phyloP scores from a whole-genome alignment of 176 grass and related monocot species.

The Luzula sylvatica region DNA sequence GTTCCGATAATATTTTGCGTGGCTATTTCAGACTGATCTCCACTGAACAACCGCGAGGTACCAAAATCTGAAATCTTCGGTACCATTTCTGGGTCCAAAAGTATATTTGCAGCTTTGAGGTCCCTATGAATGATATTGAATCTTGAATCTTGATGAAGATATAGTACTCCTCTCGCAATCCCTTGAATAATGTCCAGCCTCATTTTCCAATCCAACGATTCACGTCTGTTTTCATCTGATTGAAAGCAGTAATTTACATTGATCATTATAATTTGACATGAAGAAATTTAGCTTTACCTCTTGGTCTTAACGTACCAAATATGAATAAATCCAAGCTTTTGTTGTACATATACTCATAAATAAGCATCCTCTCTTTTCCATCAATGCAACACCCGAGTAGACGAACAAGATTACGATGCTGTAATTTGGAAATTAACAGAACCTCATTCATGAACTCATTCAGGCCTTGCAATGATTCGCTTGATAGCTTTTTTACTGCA shows the following conservation, averaged over 20 bases:
- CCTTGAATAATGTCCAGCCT: slow-evolving; percentile 13
- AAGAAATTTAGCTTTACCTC: not conserved
- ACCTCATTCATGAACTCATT: slow-evolving; percentile 71
- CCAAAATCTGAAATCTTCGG: slow-evolving; percentile 25
- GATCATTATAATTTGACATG: not conserved
- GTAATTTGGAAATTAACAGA: slow-evolving; percentile 40
- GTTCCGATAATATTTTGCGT: slow-evolving; percentile 17
- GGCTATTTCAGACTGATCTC: not conserved
- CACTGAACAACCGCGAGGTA: slow-evolving; percentile 7
- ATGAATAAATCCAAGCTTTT: slow-evolving; percentile 52
- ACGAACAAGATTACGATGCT: slow-evolving; percentile 51
- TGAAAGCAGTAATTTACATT: not conserved
- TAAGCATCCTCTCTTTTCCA: slow-evolving; percentile 23
- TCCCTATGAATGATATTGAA: slow-evolving; percentile 20
- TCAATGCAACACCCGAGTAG: slow-evolving; percentile 51
- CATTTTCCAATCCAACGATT: slow-evolving; percentile 5
- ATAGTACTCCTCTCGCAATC: slow-evolving; percentile 16
- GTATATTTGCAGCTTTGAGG: slow-evolving; percentile 17
- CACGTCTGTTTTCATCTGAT: slow-evolving; percentile 9
- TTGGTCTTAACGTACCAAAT: slow-evolving; percentile 18
- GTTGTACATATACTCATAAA: slow-evolving; percentile 60
- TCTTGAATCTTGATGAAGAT: slow-evolving; percentile 20
- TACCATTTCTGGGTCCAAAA: slow-evolving; percentile 19
- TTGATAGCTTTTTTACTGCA: slow-evolving; percentile 39
- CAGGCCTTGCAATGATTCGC: slow-evolving; percentile 20